Evolutionary conservation across 345 rosid genomes (phyloP).

Genomic region (thale cress (Arabidopsis thaliana)): DNA sequence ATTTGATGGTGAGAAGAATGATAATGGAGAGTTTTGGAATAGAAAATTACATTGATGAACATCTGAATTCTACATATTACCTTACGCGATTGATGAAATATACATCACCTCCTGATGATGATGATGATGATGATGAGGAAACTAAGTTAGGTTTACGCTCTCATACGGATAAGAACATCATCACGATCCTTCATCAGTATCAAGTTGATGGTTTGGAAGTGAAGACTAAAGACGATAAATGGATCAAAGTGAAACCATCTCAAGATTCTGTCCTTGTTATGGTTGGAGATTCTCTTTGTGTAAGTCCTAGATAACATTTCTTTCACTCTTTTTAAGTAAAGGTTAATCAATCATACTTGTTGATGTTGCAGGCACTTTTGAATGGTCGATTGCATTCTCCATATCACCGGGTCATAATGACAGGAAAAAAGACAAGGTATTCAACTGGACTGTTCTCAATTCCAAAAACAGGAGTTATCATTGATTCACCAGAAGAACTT

Average conservation of each 20-base stretch:
- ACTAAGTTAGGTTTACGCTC: constrained; percentile 48
- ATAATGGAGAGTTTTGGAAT: constrained; percentile 62
- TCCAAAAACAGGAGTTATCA: constrained; percentile 49
- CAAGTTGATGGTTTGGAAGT: constrained; percentile 62
- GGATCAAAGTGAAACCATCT: constrained; percentile 58
- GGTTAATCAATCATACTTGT: neutral
- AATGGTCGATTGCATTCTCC: constrained; percentile 66
- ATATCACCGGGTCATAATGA: constrained; percentile 66
- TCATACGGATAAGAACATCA: constrained; percentile 63
- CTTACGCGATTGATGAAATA: constrained; percentile 32
- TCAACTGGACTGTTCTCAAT: constrained; percentile 59
- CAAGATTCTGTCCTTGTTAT: constrained; percentile 52
- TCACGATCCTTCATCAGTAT: constrained; percentile 62
- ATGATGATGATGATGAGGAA: constrained; percentile 47
- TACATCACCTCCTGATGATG: constrained; percentile 24
- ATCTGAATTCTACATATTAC: constrained; percentile 44
- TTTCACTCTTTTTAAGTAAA: neutral
- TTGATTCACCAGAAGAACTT: constrained; percentile 59
- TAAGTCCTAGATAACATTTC: constrained; percentile 32
- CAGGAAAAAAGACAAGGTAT: constrained; percentile 57
- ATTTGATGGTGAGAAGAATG: constrained; percentile 57
- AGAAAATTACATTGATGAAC: constrained; percentile 49
- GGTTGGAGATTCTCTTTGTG: constrained; percentile 58
- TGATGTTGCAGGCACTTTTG: constrained; percentile 60
- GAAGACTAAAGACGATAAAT: constrained; percentile 51